Evolutionary conservation across 805 yeast genomes (phyloP), one percentile per base, ranked within the genome.

Genomic region (Candida anglica): DNA sequence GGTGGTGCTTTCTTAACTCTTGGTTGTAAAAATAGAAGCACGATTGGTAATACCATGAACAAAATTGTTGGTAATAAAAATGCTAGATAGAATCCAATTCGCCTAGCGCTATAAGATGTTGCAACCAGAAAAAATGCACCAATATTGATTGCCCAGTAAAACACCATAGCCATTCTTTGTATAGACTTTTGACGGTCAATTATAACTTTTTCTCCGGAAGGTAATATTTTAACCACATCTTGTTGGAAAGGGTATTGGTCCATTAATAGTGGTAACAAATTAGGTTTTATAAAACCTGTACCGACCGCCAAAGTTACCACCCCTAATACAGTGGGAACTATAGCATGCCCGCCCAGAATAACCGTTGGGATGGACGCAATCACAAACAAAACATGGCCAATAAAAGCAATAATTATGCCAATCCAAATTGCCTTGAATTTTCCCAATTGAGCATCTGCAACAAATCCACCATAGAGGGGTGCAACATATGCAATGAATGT

Each of bases 171-270:
- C 53, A 62, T 63, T 46, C 67, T 50, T 45, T 62, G 64, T 38
- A 69, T 48, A 4, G 71, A 51, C 34, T 64, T 56, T 45, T 63
- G 66, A 35, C 73, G 60, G 44, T 70, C 75, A 28, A 71, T 56
- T 44, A 82, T 76, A 21, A 83, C 89, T 31, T 71, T 69, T 50
- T 78, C 79, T 37, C 95, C 95, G n/a, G n/a, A n/a, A n/a, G n/a
- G n/a, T n/a, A n/a, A n/a, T n/a, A n/a, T n/a, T n/a, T n/a, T n/a
- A n/a, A 18, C 75, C 33, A 71, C 75, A 41, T 78, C 81, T 44
- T 72, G 69, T 37, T 73, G 64, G 52, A 76, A 73, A 28, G 81
- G 79, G 52, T 57, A 57, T 39, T 52, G 59, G 39, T 61, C 86
- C 56, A 68, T 55, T 34, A 69, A 49, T 32, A 70, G 54, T 4